phyloP scores from a whole-genome alignment of 164 flowering plant species.

The Liriodendron chinense region DNA sequence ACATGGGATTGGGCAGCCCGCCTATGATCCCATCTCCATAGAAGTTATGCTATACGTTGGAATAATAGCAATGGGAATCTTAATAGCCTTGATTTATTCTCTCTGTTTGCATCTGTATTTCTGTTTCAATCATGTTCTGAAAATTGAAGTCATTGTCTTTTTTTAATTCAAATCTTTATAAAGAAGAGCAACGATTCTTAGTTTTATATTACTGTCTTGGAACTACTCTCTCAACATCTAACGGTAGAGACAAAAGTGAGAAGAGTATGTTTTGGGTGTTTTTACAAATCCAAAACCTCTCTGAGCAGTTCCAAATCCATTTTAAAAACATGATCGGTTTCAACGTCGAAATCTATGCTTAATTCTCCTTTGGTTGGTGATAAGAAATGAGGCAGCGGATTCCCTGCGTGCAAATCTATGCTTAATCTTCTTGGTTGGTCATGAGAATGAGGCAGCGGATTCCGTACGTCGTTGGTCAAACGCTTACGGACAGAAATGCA shows the following conservation, averaged over 20 bases:
- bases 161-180: background rate
- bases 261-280: background rate
- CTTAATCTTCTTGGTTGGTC: slow-evolving; percentile 2
- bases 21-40: too few species aligned
- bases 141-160: too few species aligned
- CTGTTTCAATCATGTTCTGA: too few species aligned
- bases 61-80: too few species aligned
- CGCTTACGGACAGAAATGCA: background rate
- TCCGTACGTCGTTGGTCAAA: background rate
- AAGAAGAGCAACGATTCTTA: background rate
- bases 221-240: background rate
- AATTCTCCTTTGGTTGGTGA: too few species aligned
- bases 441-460: slow-evolving; percentile 8
- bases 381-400: too few species aligned
- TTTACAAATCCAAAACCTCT: background rate
- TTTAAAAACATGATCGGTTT: background rate
- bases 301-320: background rate
- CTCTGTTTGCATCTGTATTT: too few species aligned
- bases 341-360: slow-evolving; percentile 7
- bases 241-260: slow-evolving; percentile 3
- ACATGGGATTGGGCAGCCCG: too few species aligned
- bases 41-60: too few species aligned
- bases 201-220: slow-evolving; percentile 4
- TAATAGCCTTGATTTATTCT: too few species aligned
- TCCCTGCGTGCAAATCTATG: too few species aligned